phyloP scores from a whole-genome alignment of 345 rosid species.

The Excoecaria cochinchinensis region DNA sequence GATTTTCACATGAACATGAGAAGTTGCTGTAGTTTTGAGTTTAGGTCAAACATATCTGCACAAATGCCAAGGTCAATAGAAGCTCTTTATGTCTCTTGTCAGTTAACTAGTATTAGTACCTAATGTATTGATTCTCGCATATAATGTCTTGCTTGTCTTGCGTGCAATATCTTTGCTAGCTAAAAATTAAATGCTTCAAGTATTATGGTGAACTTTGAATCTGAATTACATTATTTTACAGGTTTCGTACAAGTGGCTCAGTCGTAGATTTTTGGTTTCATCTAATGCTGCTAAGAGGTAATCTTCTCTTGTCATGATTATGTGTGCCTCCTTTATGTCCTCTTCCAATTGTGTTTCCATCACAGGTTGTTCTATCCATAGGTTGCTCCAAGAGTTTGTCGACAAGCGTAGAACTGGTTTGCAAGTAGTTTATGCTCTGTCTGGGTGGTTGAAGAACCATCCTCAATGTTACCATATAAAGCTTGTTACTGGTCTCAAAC shows the following conservation, averaged over 20 bases:
- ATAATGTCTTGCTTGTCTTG: not conserved
- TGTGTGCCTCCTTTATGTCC: not conserved
- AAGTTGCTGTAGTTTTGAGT: not conserved
- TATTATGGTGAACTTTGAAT: not conserved
- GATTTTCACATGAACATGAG: not conserved
- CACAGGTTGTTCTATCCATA: conserved; percentile 22
- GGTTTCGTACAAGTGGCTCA: conserved; percentile 98
- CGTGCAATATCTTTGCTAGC: not conserved
- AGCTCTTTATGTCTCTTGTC: not conserved
- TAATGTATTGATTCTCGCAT: not conserved
- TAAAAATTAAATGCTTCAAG: not conserved
- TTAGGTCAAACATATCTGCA: not conserved
- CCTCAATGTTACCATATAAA: conserved; percentile 57
- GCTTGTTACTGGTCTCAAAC: conserved; percentile 68
- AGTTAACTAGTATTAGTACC: not conserved
- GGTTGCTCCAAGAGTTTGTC: conserved; percentile 81
- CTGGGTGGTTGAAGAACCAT: conserved; percentile 75
- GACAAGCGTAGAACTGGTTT: conserved; percentile 51
- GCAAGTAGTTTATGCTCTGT: conserved; percentile 69
- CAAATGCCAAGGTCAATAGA: not conserved
- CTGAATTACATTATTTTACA: conserved; percentile 30
- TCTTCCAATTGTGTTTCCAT: not conserved
- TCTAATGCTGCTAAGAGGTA: conserved; percentile 82
- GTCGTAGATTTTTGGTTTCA: conserved; percentile 73
- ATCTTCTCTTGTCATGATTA: conserved; percentile 2